phyloP scores from a whole-genome alignment of 768 basidiomycete genomes.

The Trametes coccinea region DNA sequence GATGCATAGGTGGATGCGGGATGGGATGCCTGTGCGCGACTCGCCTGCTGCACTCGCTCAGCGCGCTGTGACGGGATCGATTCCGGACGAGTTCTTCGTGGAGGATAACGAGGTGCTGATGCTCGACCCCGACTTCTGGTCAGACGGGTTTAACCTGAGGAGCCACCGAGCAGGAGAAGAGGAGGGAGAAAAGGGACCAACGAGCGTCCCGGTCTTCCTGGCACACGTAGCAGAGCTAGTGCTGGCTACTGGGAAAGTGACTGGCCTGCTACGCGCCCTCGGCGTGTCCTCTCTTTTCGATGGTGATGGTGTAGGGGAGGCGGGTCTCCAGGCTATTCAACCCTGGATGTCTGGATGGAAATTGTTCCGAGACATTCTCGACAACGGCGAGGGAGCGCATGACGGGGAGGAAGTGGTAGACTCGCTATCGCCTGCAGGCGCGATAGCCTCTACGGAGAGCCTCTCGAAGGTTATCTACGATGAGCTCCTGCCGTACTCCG shows the following conservation, averaged over 20 bases:
- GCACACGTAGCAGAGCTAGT: constrained; percentile 57
- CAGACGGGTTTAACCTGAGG: constrained; percentile 64
- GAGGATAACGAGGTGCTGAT: constrained; percentile 59
- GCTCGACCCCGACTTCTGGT: constrained; percentile 78
- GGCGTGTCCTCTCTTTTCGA: constrained; percentile 29
- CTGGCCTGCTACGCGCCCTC: constrained; percentile 71
- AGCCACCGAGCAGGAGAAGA: constrained; percentile 33
- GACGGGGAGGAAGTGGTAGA: background rate
- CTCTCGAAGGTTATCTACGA: constrained; percentile 67
- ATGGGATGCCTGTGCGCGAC: constrained; percentile 60
- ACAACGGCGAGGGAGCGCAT: background rate
- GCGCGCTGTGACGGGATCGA: constrained; percentile 5
- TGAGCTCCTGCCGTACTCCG: constrained; percentile 57
- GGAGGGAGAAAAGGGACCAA: constrained; percentile 4
- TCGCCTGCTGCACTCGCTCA: background rate
- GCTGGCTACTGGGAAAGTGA: constrained; percentile 71
- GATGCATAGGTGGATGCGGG: constrained; percentile 68
- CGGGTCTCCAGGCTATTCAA: background rate
- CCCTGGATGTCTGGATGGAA: constrained; percentile 27
- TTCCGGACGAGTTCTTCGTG: constrained; percentile 82
- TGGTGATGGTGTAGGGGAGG: background rate
- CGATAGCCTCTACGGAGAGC: constrained; percentile 50
- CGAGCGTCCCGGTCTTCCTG: constrained; percentile 56
- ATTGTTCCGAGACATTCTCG: constrained; percentile 18
- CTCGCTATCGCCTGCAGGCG: background rate